Conservation (phyloP, 2,329 filamentous ascomycete species). For the Calonectria multiphialidica region DNA sequence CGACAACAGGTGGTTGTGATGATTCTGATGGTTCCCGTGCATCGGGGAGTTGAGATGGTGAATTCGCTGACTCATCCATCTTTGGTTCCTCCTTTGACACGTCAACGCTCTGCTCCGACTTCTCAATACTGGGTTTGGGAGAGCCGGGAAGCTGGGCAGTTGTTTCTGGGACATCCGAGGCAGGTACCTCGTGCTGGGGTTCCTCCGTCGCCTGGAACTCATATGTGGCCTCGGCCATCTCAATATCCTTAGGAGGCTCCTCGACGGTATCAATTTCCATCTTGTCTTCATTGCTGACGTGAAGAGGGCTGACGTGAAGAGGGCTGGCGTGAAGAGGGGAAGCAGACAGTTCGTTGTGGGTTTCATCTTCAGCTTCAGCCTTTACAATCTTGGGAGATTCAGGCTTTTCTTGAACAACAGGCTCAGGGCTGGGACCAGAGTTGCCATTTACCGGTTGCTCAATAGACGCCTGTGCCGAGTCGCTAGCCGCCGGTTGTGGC, state of each 20-base stretch:
- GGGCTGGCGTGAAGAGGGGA: slow-evolving; percentile 18
- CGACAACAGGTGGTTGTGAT: slow-evolving; percentile 16
- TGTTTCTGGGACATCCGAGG: slow-evolving; percentile 11
- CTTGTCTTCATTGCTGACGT: slow-evolving; percentile 25
- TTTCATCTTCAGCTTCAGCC: slow-evolving; percentile 25
- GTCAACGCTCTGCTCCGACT: background rate
- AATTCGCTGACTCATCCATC: slow-evolving; percentile 15
- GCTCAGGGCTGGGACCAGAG: slow-evolving; percentile 7
- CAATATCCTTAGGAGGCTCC: slow-evolving; percentile 27
- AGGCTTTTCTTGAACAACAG: slow-evolving; percentile 18
- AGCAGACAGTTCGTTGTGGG: slow-evolving; percentile 13
- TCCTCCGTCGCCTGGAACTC: background rate
- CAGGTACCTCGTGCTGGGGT: background rate
- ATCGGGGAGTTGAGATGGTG: background rate
- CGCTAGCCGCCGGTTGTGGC: slow-evolving; percentile 9
- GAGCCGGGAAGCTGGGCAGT: background rate
- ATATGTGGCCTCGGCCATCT: slow-evolving; percentile 30
- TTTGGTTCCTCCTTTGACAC: slow-evolving; percentile 20
- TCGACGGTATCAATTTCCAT: slow-evolving; percentile 37
- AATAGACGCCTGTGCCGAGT: slow-evolving; percentile 19
- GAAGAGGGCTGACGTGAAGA: no score
- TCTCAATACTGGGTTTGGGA: slow-evolving; percentile 10
- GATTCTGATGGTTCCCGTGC: slow-evolving; percentile 23
- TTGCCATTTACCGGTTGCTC: slow-evolving; percentile 26
- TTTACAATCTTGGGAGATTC: slow-evolving; percentile 27